phyloP scores from a whole-genome alignment of 2,329 filamentous ascomycete species.

The Aurifilum marmelostoma region DNA sequence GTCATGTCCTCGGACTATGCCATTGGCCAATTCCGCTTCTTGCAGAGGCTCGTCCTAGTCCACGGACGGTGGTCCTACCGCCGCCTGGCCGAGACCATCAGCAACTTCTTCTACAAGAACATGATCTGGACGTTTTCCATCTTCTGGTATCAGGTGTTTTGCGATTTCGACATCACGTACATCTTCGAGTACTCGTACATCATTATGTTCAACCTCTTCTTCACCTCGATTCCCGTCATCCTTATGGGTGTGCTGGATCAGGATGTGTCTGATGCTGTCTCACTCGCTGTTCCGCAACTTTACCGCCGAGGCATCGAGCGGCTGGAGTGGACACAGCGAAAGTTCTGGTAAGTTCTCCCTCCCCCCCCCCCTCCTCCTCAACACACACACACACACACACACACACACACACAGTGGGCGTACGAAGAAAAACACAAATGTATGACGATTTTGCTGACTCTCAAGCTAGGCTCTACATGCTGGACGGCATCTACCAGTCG shows the following conservation, averaged over 20 bases:
- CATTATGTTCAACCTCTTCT: slow-evolving; percentile 92
- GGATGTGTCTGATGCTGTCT: slow-evolving; percentile 92
- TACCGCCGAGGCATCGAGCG: slow-evolving; percentile 96
- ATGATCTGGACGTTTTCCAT: slow-evolving; percentile 96
- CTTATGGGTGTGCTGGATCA: slow-evolving; percentile 97
- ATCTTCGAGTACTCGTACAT: slow-evolving; percentile 99
- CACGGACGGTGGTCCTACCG: slow-evolving; percentile 97
- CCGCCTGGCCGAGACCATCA: slow-evolving; percentile 86
- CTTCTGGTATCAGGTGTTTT: slow-evolving; percentile 97
- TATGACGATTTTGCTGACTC: slow-evolving; percentile 36
- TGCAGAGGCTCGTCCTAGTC: slow-evolving; percentile 82
- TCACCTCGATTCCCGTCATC: slow-evolving; percentile 92
- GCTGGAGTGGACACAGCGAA: slow-evolving; percentile 91
- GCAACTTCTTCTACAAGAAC: slow-evolving; percentile 99
- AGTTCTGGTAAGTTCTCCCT: slow-evolving; percentile 79
- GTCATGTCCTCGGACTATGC: slow-evolving; percentile 97
- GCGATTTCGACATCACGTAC: slow-evolving; percentile 95
- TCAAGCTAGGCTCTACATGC: slow-evolving; percentile 78
- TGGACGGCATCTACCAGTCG: slow-evolving; percentile 93
- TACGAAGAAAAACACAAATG: neutral
- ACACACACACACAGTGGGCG: too few species aligned
- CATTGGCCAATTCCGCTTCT: slow-evolving; percentile 89
- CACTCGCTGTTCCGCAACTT: slow-evolving; percentile 89
- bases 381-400: too few species aligned
- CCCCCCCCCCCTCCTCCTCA: neutral